phyloP scores from a whole-genome alignment of 1,284 basidiomycete species.

The Moesziomyces antarcticus region DNA sequence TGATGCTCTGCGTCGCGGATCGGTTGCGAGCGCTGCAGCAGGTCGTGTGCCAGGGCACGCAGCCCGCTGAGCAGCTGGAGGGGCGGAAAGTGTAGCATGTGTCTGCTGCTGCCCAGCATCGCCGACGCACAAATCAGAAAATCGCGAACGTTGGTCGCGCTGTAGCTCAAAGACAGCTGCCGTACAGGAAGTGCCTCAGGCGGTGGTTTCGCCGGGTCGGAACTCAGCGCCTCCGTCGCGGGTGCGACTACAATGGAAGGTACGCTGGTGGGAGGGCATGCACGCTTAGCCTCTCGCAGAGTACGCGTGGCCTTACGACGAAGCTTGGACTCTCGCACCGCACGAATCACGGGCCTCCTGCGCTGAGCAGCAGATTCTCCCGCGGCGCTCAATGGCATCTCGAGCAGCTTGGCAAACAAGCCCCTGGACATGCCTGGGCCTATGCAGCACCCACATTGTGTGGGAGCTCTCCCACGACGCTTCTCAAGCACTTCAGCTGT shows the following conservation, averaged over 20 bases:
- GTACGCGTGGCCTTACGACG: not conserved
- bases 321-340: not conserved
- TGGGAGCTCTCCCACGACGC: not conserved
- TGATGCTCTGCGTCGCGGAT: not conserved
- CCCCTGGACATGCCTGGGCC: not conserved
- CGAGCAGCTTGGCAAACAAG: conserved; percentile 6
- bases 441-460: not conserved
- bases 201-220: too few species aligned
- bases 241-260: not conserved
- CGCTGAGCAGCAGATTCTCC: not conserved
- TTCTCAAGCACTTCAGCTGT: not conserved
- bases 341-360: not conserved
- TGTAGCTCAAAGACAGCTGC: not conserved
- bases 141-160: not conserved
- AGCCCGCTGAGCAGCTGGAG: not conserved
- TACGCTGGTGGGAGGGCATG: not conserved
- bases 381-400: not conserved
- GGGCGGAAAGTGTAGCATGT: not conserved
- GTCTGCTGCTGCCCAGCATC: not conserved
- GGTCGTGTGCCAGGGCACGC: not conserved
- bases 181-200: not conserved
- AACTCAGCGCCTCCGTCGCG: too few species aligned
- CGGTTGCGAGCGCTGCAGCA: not conserved
- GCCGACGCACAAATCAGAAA: not conserved
- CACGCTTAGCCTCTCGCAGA: not conserved